A percentile compares a stretch with the other conserved stretches of the same genome.
These are phyloP conservation scores for Clitopilus passeckerianus DNA, from an alignment of 768 basidiomycete species.

Conservation along the genomic window DNA sequence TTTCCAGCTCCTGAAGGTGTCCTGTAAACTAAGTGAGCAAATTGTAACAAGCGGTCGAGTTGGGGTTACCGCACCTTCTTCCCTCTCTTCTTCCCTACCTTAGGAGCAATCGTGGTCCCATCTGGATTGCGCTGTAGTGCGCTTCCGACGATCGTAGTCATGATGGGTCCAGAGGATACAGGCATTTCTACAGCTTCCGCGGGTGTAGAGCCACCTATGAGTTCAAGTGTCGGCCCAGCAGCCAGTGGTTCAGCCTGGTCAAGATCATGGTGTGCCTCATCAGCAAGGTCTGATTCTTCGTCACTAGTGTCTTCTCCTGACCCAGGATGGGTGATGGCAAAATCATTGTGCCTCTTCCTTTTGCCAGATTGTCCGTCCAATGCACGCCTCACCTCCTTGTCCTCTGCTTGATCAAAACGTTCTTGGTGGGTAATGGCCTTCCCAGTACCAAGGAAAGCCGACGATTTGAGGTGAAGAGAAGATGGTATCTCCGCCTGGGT, in stretches of 20 bases:
- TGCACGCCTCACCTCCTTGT: conserved; percentile 49
- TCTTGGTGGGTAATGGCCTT: conserved; percentile 57
- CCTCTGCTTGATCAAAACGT: conserved; percentile 52
- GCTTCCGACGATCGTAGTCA: conserved; percentile 40
- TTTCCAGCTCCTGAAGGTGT: conserved; percentile 49
- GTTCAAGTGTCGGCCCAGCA: not conserved
- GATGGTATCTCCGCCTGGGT: conserved; percentile 65
- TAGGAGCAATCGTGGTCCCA: conserved; percentile 51
- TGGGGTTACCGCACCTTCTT: conserved; percentile 34
- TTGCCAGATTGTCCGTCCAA: conserved; percentile 43
- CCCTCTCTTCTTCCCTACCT: conserved; percentile 37
- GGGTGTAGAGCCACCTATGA: not conserved
- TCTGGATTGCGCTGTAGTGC: conserved; percentile 65
- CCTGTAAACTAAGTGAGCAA: conserved; percentile 16
- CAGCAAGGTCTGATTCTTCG: conserved; percentile 1
- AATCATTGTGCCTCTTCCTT: conserved; percentile 41
- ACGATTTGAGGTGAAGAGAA: conserved; percentile 64
- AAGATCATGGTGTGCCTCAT: conserved; percentile 1
- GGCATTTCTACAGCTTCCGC: conserved; percentile 9
- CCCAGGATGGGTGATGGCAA: conserved; percentile 30
- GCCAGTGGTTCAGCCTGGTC: not conserved
- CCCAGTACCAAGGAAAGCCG: conserved; percentile 80
- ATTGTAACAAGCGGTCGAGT: not conserved
- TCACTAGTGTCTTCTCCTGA: conserved; percentile 23
- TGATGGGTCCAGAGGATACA: conserved; percentile 11